Percentiles rank a stretch among this genome's conserved stretches.
These are phyloP conservation scores for Trypanosoma lewisi DNA, from an alignment of 208 protist species.

Conservation along the genomic window DNA sequence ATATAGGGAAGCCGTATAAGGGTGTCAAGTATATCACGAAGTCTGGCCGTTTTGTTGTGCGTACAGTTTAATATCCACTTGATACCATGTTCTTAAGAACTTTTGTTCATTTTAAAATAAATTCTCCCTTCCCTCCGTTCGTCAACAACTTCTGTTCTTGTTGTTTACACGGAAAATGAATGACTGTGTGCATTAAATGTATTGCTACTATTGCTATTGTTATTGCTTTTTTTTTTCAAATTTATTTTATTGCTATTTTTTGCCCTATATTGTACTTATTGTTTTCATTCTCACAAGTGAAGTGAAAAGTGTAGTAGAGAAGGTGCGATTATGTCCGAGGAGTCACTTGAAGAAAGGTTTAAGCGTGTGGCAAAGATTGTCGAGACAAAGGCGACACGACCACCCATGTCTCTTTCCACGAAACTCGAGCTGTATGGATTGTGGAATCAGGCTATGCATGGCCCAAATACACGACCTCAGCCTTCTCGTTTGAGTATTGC, in stretches of 20 bases:
- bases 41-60: slow-evolving; percentile 80
- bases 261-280: neutral
- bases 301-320: neutral
- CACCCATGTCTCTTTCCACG: slow-evolving; percentile 48
- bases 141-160: too few species aligned
- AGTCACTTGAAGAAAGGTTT: slow-evolving; percentile 27
- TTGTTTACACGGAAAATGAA: neutral
- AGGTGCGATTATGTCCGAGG: slow-evolving; percentile 12
- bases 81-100: neutral
- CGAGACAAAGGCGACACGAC: slow-evolving; percentile 21
- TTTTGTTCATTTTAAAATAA: too few species aligned
- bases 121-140: too few species aligned
- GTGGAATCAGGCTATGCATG: slow-evolving; percentile 75
- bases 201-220: slow-evolving; percentile 4
- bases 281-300: neutral
- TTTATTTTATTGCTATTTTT: neutral
- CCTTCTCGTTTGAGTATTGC: slow-evolving; percentile 60
- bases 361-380: slow-evolving; percentile 17
- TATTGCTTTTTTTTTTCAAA: slow-evolving; percentile 11
- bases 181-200: neutral
- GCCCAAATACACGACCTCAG: slow-evolving; percentile 48
- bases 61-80: slow-evolving; percentile 40
- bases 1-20: slow-evolving; percentile 82
- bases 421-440: slow-evolving; percentile 88
- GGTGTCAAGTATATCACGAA: slow-evolving; percentile 83